Percentiles rank a stretch among this genome's conserved stretches.
Evolutionary conservation across 2,329 filamentous ascomycete species (phyloP).

Genomic region (Pyricularia sp.): DNA sequence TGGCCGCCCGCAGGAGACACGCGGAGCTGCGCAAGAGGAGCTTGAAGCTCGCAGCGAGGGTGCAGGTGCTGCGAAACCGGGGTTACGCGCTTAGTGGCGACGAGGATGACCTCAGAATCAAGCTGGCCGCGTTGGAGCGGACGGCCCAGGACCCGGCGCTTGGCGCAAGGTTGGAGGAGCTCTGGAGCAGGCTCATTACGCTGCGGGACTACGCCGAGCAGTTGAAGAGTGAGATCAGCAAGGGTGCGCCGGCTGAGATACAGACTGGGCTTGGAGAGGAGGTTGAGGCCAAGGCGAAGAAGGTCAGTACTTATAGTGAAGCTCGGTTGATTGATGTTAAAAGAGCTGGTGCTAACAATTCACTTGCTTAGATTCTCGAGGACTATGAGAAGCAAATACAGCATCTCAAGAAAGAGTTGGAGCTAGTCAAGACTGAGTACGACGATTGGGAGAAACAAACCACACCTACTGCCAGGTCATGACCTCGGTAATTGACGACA

Average conservation of each 20-base stretch:
- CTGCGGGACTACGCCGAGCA: slow-evolving; percentile 64
- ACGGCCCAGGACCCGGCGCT: slow-evolving; percentile 66
- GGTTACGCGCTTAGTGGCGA: slow-evolving; percentile 73
- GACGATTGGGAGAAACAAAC: slow-evolving; percentile 41
- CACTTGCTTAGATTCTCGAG: slow-evolving; percentile 52
- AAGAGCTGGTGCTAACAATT: slow-evolving; percentile 11
- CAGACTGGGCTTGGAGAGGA: slow-evolving; percentile 51
- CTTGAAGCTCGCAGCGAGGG: slow-evolving; percentile 65
- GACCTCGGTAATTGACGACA: not conserved
- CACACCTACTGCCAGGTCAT: slow-evolving; percentile 1
- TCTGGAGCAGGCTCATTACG: slow-evolving; percentile 74
- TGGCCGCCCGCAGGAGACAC: slow-evolving; percentile 65
- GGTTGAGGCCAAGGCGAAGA: slow-evolving; percentile 62
- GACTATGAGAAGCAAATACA: slow-evolving; percentile 74
- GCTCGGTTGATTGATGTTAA: slow-evolving; percentile 10
- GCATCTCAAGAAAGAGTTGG: slow-evolving; percentile 65
- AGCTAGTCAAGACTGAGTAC: slow-evolving; percentile 50
- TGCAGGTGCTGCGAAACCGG: slow-evolving; percentile 71
- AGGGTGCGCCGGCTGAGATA: slow-evolving; percentile 37
- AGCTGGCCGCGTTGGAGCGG: slow-evolving; percentile 60
- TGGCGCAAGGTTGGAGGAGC: slow-evolving; percentile 68
- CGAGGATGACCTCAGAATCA: slow-evolving; percentile 69
- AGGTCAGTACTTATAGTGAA: slow-evolving; percentile 39
- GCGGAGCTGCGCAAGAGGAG: slow-evolving; percentile 64
- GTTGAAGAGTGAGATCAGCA: slow-evolving; percentile 65